These are phyloP conservation scores for Trichophyton benhamiae DNA, from an alignment of 2,329 filamentous ascomycete genomes.

Conservation along the genomic window DNA sequence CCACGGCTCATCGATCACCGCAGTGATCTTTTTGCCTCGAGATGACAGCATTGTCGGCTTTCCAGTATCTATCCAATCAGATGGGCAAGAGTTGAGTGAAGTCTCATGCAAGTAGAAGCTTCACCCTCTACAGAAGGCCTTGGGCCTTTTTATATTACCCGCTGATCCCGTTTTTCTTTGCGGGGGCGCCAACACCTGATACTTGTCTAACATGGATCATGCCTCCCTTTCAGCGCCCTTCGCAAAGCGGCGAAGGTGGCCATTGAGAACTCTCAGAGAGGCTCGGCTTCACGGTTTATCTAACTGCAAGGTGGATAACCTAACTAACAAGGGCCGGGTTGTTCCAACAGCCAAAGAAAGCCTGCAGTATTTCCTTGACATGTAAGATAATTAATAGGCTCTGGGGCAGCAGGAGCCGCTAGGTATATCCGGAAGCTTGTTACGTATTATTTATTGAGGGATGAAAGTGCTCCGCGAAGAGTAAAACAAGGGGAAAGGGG, in stretches of 20 bases:
- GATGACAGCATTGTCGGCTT: slow-evolving; percentile 18
- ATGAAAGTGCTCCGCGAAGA: neutral
- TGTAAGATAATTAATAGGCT: too few species aligned
- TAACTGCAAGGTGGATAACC: neutral
- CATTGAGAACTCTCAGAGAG: neutral
- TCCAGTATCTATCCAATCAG: too few species aligned
- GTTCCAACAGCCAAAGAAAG: too few species aligned
- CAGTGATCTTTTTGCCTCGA: slow-evolving; percentile 18
- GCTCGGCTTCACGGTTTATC: neutral
- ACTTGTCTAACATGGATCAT: neutral
- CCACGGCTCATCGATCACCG: slow-evolving; percentile 18
- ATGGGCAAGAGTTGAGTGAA: too few species aligned
- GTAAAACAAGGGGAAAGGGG: neutral
- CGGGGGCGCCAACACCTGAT: neutral
- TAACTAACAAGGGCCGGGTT: too few species aligned
- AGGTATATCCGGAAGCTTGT: too few species aligned
- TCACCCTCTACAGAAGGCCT: neutral
- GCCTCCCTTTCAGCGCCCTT: neutral
- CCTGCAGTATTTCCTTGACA: too few species aligned
- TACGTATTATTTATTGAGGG: too few species aligned
- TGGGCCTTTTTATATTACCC: neutral
- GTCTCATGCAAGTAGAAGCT: too few species aligned
- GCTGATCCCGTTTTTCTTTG: neutral
- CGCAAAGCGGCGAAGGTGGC: neutral
- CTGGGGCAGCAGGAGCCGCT: too few species aligned